Conservation (phyloP, 208 protist species). For the Leishmania turanica region DNA sequence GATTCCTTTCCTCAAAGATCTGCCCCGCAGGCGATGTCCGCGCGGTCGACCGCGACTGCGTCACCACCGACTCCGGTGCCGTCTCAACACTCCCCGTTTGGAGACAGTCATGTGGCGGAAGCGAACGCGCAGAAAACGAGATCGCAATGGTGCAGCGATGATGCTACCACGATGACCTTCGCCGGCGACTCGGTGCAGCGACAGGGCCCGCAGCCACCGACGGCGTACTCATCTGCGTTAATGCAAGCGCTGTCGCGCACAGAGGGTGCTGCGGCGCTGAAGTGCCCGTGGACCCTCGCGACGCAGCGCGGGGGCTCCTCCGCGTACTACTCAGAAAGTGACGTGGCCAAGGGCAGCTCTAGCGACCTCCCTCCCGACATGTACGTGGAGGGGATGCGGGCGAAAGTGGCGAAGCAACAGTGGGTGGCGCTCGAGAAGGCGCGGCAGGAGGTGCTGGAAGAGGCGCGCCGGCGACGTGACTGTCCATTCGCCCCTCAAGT, state of each 20-base stretch:
- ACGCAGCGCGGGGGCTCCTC: constrained; percentile 7
- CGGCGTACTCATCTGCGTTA: constrained; percentile 52
- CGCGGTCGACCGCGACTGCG: background rate
- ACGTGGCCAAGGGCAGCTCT: constrained; percentile 7
- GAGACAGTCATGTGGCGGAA: background rate
- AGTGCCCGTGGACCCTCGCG: constrained; percentile 16
- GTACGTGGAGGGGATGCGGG: constrained; percentile 77
- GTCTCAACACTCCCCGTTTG: constrained; percentile 12
- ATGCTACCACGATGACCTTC: background rate
- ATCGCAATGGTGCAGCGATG: constrained; percentile 2
- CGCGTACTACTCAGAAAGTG: constrained; percentile 5
- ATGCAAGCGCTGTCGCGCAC: constrained; percentile 63
- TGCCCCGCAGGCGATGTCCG: background rate
- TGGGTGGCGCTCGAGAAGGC: constrained; percentile 80
- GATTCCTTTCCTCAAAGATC: background rate
- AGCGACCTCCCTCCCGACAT: constrained; percentile 33
- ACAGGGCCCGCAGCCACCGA: constrained; percentile 2
- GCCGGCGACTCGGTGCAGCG: background rate
- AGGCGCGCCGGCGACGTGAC: constrained; percentile 56
- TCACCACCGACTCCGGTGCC: background rate
- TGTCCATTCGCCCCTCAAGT: constrained; percentile 79
- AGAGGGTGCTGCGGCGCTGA: constrained; percentile 41
- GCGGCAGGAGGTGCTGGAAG: constrained; percentile 64
- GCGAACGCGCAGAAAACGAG: background rate
- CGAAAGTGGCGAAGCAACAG: constrained; percentile 78